Evolutionary conservation across 805 yeast genomes (phyloP).

Genomic region (Lipomyces sp.): DNA sequence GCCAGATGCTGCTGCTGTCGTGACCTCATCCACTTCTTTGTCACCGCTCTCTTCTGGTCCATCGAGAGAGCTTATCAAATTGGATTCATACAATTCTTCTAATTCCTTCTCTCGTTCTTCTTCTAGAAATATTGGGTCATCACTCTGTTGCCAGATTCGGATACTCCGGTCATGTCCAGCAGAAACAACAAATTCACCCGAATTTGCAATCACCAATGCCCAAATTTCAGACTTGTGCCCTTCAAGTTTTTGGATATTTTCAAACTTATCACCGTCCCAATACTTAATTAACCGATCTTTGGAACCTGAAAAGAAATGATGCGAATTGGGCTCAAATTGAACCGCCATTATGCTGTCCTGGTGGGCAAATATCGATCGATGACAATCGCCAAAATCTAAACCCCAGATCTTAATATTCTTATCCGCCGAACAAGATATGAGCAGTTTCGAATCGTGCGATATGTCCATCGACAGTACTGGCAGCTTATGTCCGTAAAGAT

Average conservation of each 20-base stretch:
- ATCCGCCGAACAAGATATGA: slow-evolving; percentile 94
- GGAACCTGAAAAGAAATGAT: slow-evolving; percentile 85
- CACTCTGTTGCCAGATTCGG: slow-evolving; percentile 91
- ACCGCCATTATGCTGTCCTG: slow-evolving; percentile 94
- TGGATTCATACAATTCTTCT: slow-evolving; percentile 89
- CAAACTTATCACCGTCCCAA: slow-evolving; percentile 99
- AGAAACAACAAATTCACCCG: slow-evolving; percentile 72
- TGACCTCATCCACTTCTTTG: slow-evolving; percentile 50
- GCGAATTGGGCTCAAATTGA: slow-evolving; percentile 79
- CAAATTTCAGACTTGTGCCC: slow-evolving; percentile 94
- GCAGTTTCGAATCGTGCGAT: slow-evolving; percentile 81
- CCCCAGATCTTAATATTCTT: slow-evolving; percentile 99
- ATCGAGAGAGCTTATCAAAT: slow-evolving; percentile 73
- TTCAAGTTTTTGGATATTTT: slow-evolving; percentile 81
- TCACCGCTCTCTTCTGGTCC: slow-evolving; percentile 52
- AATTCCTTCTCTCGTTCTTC: slow-evolving; percentile 96
- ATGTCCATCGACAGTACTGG: slow-evolving; percentile 94
- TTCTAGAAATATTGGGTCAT: slow-evolving; percentile 93
- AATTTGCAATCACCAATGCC: slow-evolving; percentile 76
- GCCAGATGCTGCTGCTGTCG: slow-evolving; percentile 58
- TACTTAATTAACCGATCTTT: slow-evolving; percentile 89
- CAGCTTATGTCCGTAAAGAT: slow-evolving; percentile 92
- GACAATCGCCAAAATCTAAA: slow-evolving; percentile 98
- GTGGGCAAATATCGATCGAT: slow-evolving; percentile 93
- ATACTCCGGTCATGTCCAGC: slow-evolving; percentile 93